Evolutionary conservation across 345 rosid genomes (phyloP).

Genomic region (Citrus hindsii): DNA sequence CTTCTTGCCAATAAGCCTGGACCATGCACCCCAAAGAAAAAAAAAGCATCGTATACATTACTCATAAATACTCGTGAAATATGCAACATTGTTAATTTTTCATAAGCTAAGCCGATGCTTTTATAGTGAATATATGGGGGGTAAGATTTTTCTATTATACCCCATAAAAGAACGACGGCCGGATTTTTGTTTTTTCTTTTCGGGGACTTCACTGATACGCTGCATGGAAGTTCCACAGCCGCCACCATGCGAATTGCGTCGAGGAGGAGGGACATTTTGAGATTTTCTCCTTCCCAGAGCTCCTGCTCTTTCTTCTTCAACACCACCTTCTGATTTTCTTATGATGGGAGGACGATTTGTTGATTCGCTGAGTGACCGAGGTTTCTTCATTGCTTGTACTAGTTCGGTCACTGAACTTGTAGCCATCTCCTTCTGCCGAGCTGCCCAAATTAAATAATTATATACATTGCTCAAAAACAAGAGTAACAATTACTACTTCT

Average conservation of each 20-base stretch:
- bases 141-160: constrained; percentile 24
- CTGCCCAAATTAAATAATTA: constrained; percentile 25
- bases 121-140: too few relatives aligned
- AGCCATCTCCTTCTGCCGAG: constrained; percentile 82
- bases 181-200: constrained; percentile 59
- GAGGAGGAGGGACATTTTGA: constrained; percentile 42
- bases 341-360: constrained; percentile 39
- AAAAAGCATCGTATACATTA: not conserved
- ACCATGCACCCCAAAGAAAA: not conserved
- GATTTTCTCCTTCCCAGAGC: constrained; percentile 54
- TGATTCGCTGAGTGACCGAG: constrained; percentile 83
- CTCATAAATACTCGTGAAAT: not conserved
- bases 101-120: not conserved
- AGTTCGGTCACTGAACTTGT: constrained; percentile 74
- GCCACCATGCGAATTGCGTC: constrained; percentile 50
- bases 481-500: not conserved
- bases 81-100: not conserved
- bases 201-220: constrained; percentile 68
- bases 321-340: constrained; percentile 53
- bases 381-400: constrained; percentile 79
- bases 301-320: constrained; percentile 27
- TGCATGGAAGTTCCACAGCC: constrained; percentile 57
- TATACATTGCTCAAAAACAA: not conserved
- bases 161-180: constrained; percentile 79
- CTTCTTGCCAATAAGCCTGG: constrained; percentile 59